Evolutionary conservation across 805 yeast genomes (phyloP), one percentile per base, ranked within the genome.

Genomic region (Saccharomyces paradoxus): DNA sequence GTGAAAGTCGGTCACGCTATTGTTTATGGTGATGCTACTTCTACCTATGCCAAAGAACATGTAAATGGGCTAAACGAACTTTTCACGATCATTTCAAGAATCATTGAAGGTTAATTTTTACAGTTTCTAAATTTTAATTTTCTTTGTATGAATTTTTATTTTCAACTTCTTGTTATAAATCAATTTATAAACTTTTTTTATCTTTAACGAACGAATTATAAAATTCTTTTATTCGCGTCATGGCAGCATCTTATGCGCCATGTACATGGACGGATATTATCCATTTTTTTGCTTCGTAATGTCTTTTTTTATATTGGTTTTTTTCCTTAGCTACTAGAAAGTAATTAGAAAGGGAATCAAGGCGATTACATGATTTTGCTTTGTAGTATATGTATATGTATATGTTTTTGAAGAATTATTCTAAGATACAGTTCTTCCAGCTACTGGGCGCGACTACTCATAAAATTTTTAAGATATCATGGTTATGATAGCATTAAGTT

Each of bases 11-110:
- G 80, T 2, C 75, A 83, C 57, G 81, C 88, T 1, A 81, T 87
- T 46, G 84, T 86, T 5, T 79, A 80, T 56, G 85, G 83, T 22
- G 73, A 72, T 31, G 73, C 76, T 28, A 68, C 73, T 3, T 74
- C 78, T 28, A 81, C 86, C 0, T 77, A 79, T 50, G 92, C 94
- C 1, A 78, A 74, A 29, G 84, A 79, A 54, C 82, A 81, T 49
- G 81, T 85, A 27, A 77, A 78, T 56, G 94, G 94, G 61, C 78
- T 83, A 58, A 87, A 86, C 63, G 89, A 86, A 61, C 71, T 87
- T 49, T 77, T 86, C 61, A 74, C 77, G 21, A 71, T 86, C 37
- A 71, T 86, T n/a, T 37, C 44, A 8, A 37, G 44, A 37, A 37
- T 37, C 44, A 37, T 37, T 3, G 44, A 37, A 30, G 56, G 57